These are phyloP conservation scores for Kokia cookei DNA, from an alignment of 441 rosid genomes.

Conservation along the genomic window DNA sequence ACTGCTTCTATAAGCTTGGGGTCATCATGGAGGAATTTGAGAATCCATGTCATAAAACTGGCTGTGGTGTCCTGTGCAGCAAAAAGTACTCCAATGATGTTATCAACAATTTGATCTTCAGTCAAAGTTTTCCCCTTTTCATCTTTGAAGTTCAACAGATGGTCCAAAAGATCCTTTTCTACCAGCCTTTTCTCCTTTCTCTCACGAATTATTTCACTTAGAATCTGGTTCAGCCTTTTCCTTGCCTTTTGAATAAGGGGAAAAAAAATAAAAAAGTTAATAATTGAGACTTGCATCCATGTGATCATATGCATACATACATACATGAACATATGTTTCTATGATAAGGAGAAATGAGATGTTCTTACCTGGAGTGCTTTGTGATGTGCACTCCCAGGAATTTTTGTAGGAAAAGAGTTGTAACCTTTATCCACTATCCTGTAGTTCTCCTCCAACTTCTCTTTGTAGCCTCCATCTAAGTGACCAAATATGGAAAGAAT, in stretches of 20 bases:
- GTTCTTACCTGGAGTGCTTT: slow-evolving; percentile 63
- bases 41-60: slow-evolving; percentile 78
- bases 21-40: slow-evolving; percentile 71
- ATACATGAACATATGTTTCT: neutral
- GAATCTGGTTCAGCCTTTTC: slow-evolving; percentile 44
- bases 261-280: neutral
- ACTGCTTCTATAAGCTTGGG: slow-evolving; percentile 62
- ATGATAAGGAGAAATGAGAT: neutral
- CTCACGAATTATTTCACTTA: slow-evolving; percentile 55
- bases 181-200: slow-evolving; percentile 56
- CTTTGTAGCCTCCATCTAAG: slow-evolving; percentile 43
- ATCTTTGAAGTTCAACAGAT: slow-evolving; percentile 46
- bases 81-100: slow-evolving; percentile 92
- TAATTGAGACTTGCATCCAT: neutral
- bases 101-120: slow-evolving; percentile 64
- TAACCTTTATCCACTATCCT: slow-evolving; percentile 70
- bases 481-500: slow-evolving; percentile 70
- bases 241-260: slow-evolving; percentile 48
- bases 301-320: neutral
- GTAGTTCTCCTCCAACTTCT: slow-evolving; percentile 56
- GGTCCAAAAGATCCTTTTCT: slow-evolving; percentile 52
- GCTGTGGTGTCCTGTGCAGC: slow-evolving; percentile 99
- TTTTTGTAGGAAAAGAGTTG: slow-evolving; percentile 66
- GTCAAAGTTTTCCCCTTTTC: slow-evolving; percentile 35
- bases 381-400: slow-evolving; percentile 79